phyloP scores from a whole-genome alignment of 495 filamentous ascomycete genomes.

The Aspergillus hancockii region DNA sequence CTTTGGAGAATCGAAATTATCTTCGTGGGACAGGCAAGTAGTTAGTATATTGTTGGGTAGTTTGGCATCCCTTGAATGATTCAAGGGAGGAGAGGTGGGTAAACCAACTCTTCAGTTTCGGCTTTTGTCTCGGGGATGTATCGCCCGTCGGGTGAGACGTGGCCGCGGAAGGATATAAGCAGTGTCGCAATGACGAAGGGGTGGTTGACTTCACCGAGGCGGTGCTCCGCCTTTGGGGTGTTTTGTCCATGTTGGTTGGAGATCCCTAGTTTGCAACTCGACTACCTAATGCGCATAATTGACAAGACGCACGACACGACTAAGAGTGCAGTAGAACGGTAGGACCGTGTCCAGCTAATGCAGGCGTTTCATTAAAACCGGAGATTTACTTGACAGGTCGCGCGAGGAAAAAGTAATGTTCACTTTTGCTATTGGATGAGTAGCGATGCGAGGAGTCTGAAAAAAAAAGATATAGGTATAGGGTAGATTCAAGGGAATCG shows the following conservation, averaged over 20 bases:
- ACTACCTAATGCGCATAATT: slow-evolving; percentile 30
- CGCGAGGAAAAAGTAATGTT: slow-evolving; percentile 22
- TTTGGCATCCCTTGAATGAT: slow-evolving; percentile 11
- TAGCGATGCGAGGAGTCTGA: slow-evolving; percentile 19
- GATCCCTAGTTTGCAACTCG: background rate
- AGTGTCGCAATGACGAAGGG: slow-evolving; percentile 27
- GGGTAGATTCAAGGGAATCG: background rate
- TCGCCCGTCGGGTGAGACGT: slow-evolving; percentile 20
- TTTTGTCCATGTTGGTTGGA: slow-evolving; percentile 33
- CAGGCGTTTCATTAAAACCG: slow-evolving; percentile 12
- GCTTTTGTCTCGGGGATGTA: slow-evolving; percentile 22
- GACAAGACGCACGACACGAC: slow-evolving; percentile 32
- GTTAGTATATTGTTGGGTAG: slow-evolving; percentile 1
- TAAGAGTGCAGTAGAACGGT: slow-evolving; percentile 20
- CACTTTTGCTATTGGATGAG: slow-evolving; percentile 13
- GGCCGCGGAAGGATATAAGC: slow-evolving; percentile 32
- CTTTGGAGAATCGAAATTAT: slow-evolving; percentile 28
- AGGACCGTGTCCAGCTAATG: slow-evolving; percentile 18
- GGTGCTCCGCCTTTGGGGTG: slow-evolving; percentile 30
- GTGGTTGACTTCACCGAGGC: slow-evolving; percentile 26
- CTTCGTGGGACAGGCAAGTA: slow-evolving; percentile 16
- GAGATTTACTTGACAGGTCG: slow-evolving; percentile 17
- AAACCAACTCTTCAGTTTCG: slow-evolving; percentile 29
- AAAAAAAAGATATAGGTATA: slow-evolving; percentile 8
- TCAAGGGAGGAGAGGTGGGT: slow-evolving; percentile 7